phyloP scores from a whole-genome alignment of 2,329 filamentous ascomycete genomes.

The Fusarium chaquense region DNA sequence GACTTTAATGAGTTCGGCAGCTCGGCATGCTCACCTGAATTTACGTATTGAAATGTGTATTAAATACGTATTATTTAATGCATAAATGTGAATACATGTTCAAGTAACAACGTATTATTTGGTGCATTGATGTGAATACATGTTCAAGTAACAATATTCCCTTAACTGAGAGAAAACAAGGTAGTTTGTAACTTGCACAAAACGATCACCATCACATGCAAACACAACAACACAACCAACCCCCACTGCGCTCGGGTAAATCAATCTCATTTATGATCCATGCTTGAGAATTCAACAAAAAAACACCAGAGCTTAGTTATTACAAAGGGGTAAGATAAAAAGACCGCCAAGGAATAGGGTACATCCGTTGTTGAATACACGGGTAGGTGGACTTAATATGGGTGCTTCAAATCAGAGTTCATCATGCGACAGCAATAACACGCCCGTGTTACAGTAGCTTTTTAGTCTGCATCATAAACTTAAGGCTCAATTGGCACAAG shows the following conservation, averaged over 20 bases:
- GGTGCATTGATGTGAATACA: neutral
- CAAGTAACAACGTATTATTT: neutral
- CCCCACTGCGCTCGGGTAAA: slow-evolving; percentile 1
- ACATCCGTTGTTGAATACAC: neutral
- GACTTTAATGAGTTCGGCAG: slow-evolving; percentile 14
- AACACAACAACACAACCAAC: neutral
- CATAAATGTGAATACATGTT: neutral
- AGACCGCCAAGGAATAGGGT: neutral
- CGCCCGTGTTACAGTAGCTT: too few species aligned
- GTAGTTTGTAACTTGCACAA: neutral
- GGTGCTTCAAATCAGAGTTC: neutral
- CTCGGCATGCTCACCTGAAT: neutral
- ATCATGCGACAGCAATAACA: neutral
- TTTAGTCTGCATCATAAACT: neutral
- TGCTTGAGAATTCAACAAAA: slow-evolving; percentile 15
- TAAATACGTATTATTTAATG: neutral
- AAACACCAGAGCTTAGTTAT: neutral
- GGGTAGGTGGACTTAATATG: too few species aligned
- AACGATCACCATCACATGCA: slow-evolving; percentile 10
- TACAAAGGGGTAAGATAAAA: neutral
- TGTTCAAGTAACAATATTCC: neutral
- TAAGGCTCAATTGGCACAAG: neutral
- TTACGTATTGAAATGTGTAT: neutral
- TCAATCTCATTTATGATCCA: slow-evolving; percentile 11
- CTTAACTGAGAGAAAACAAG: neutral